These are phyloP conservation scores for Euphorbia lathyris DNA, from an alignment of 345 rosid genomes.

Conservation along the genomic window DNA sequence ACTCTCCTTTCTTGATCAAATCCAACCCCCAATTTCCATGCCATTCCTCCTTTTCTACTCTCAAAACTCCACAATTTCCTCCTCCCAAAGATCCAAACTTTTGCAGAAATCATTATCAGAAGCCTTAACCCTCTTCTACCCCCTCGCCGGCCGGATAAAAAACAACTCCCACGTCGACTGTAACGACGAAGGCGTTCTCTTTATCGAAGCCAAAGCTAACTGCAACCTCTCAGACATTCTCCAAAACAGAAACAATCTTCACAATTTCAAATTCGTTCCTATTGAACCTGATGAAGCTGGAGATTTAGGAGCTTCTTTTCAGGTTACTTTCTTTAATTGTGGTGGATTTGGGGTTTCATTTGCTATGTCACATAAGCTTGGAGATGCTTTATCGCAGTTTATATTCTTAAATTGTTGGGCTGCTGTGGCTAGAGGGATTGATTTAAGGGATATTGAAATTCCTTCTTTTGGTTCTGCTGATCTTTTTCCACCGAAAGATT, in stretches of 20 bases:
- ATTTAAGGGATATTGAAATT: background rate
- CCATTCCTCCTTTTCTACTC: conserved; percentile 13
- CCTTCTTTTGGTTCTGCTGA: conserved; percentile 37
- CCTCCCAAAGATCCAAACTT: background rate
- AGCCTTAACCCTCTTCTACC: conserved; percentile 1
- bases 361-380: conserved; percentile 19
- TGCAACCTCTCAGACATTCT: background rate
- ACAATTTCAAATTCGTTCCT: conserved; percentile 27
- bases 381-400: conserved; percentile 11
- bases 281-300: conserved; percentile 13
- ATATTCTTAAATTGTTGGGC: conserved; percentile 14
- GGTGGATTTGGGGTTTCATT: conserved; percentile 13
- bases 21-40: conserved; percentile 11
- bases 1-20: conserved; percentile 33
- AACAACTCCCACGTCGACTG: background rate
- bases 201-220: background rate
- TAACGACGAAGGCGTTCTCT: background rate
- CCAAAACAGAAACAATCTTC: background rate
- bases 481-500: conserved; percentile 41
- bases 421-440: conserved; percentile 5
- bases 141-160: background rate
- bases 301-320: background rate
- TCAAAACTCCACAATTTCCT: background rate
- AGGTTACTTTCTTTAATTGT: conserved; percentile 15
- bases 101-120: conserved; percentile 33